Evolutionary conservation across 257 asterid genomes (phyloP), one percentile per base, ranked within the genome.

Genomic region (Fraxinus americana): DNA sequence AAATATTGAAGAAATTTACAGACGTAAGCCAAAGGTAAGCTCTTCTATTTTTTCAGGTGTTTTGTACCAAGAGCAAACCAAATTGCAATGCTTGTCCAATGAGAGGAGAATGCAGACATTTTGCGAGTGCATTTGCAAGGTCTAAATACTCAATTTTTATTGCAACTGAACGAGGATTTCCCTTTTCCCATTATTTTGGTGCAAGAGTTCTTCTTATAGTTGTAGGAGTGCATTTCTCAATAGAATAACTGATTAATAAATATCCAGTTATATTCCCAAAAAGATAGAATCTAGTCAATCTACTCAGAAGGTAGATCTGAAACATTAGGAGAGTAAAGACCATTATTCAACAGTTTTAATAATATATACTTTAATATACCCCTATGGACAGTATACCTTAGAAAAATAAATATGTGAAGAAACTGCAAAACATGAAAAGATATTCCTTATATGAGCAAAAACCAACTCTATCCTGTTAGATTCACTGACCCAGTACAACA

Each of bases 71-170:
- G 81, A 86, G 75, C 78, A 88, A 86, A 75, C 91, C 91, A 82
- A 88, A 88, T 82, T 88, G 91, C 84, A 88, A 88, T 72, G 83
- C 91, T 5, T 88, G 91, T 59, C 91, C 91, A 74, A 82, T 88
- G 91, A 80, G 91, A 80, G 91, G 88, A 85, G 91, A 88, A 80
- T 88, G 91, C 82, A 86, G 91, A 61, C 91, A 88, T 78, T 88
- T 86, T 71, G 91, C 91, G 10, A 88, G 91, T 72, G 91, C 91
- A 57, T 88, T 83, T 81, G 88, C 91, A 27, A 88, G 91, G 91
- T 88, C 41, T 75, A 77, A 52, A 45, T 23, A 70, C 74, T 69
- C 38, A 67, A 30, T 57, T 27, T 34, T 82, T 73, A 61, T 32
- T 61, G 71, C 71, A 45, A 29, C 68, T 9, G 68, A 67, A 70